phyloP scores from a whole-genome alignment of 148 eudicot species.

The Amaranthus palmeri region DNA sequence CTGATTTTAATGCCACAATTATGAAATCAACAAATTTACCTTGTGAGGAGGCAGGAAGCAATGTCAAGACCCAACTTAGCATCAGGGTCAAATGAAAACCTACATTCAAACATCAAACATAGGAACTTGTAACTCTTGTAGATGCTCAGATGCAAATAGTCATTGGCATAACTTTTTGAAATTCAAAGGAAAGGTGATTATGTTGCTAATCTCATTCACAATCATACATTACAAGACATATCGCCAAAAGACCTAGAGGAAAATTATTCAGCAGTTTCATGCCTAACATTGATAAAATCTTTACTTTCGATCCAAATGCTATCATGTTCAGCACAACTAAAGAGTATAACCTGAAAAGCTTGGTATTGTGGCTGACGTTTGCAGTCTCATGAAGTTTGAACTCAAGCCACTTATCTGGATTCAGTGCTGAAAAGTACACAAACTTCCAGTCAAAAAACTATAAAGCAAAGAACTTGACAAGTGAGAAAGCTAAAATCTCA shows the following conservation, averaged over 20 bases:
- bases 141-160: not conserved
- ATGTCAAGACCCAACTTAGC: constrained; percentile 88
- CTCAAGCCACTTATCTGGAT: constrained; percentile 84
- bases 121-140: not conserved
- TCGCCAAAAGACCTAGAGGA: not conserved
- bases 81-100: constrained; percentile 88
- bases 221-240: not conserved
- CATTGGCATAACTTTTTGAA: not conserved
- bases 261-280: not conserved
- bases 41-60: constrained; percentile 92
- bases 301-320: not conserved
- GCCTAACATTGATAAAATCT: constrained; percentile 3
- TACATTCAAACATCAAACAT: constrained; percentile 29
- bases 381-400: constrained; percentile 87
- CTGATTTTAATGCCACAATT: not conserved
- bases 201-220: not conserved
- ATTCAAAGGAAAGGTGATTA: not conserved
- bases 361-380: constrained; percentile 87
- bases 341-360: constrained; percentile 71
- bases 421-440: constrained; percentile 52
- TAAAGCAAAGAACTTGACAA: not conserved
- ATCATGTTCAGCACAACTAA: not conserved
- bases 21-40: constrained; percentile 38
- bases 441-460: not conserved
- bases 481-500: not conserved